Evolutionary conservation across 1,284 basidiomycete genomes (phyloP), one percentile per base, ranked within the genome.

Genomic region (Rhodotorula sp.): DNA sequence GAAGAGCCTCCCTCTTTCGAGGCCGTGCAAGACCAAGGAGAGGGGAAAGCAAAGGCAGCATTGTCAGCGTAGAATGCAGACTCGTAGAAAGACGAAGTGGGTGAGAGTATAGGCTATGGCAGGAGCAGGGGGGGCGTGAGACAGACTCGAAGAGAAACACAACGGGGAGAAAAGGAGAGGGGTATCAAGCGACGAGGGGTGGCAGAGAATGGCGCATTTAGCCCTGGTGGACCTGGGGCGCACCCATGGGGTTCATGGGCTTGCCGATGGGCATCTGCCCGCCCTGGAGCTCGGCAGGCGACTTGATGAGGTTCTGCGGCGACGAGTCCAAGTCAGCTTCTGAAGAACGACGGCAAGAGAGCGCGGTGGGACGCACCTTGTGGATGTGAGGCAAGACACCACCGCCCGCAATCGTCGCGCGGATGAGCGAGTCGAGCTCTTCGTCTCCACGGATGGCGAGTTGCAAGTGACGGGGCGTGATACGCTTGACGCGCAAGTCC

Each of bases 381-480:
- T 97, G 93, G 79, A 97, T 97, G 84, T 96, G 94, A 20, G 94
- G 94, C 76, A 97, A 81, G 5, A 97, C 94, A 85, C 94, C 93
- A 84, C 90, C 90, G 71, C 91, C 91, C 22, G 85, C 83, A 68
- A 86, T 85, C 51, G 84, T 85, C 55, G 84, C 84, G 64, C 82
- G 79, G 71, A 85, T 83, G 65, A 85, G 78, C 49, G 82, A 78
- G 78, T 85, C 89, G 15, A 94, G 86, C 78, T 92, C 94, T 79
- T 97, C 94, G 81, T 98, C 95, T 61, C 94, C 94, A 72, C 94
- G 91, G 76, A 98, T 97, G 46, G 94, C 92, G 36, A 94, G 86
- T 80, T 94, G 92, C 76, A 94, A 81, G 82, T 94, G 92, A 75
- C 92, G 90, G 29, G 94, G 94, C 0, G 92, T 96, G 81, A 98